Base-by-base conservation (phyloP, 2,329 filamentous ascomycete species). In the Colletotrichum sp. region DNA sequence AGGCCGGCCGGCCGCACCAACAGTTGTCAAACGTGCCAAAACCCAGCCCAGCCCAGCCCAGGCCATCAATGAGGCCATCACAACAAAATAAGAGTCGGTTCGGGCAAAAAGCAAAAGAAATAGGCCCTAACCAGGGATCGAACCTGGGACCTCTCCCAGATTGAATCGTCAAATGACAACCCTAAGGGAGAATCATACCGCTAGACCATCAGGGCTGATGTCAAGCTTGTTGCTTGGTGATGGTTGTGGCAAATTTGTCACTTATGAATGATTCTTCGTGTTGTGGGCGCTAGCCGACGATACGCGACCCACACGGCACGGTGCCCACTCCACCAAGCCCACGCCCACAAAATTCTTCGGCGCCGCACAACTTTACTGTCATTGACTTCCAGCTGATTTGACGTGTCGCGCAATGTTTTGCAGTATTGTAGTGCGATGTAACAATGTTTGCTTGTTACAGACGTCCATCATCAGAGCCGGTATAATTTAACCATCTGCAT, bases 171-270 rank as follows among this genome's bases (percentile, higher is more conserved):
- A 1, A 8, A 5, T 26, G 30, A 72, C 24, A 60, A 74, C 73
- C 73, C 73, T 75, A 75, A 73, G 73, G 73, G 73, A 75, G 73
- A 75, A 75, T 75, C 73, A 75, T 75, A 75, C 73, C 73, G 73
- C 73, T 75, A 75, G 73, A 75, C 73, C 73, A 75, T 75, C 73
- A 75, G 73, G 69, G 73, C 73, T 73, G 6, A 8, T 30, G 3
- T 5, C 24, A 52, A 16, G n/a, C 26, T 55, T 64, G n/a, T 2
- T 57, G 18, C 60, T 65, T 16, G 32, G 6, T 66, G 60, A 3
- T 1, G 1, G 5, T 2, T 0, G 0, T 0, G 1, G 12, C 3
- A 5, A 36, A 39, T 36, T 48, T 66, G 12, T 6, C 6, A 39
- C 2, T 8, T 0, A 39, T 18, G 8, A 9, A 3, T 64, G n/a